Evolutionary conservation across 2,329 filamentous ascomycete species (phyloP).

Genomic region (Aspergillus calidoustus): DNA sequence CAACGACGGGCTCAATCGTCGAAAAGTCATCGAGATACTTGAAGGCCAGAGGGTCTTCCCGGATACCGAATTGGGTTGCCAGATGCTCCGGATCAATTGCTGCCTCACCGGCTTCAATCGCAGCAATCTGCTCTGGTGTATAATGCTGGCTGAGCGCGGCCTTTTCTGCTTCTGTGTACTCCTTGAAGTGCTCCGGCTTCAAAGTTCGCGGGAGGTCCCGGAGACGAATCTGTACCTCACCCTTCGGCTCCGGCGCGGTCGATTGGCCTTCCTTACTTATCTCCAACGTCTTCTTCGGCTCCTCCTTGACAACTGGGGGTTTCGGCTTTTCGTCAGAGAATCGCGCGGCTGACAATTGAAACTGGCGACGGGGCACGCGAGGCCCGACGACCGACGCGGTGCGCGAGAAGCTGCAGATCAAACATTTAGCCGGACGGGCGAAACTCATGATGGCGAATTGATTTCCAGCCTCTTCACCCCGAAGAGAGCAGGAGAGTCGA

Average conservation of each 20-base stretch:
- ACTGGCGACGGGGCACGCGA: conserved; percentile 53
- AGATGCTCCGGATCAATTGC: conserved; percentile 77
- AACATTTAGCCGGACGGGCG: conserved; percentile 54
- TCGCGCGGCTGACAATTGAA: conserved; percentile 50
- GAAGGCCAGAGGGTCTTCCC: conserved; percentile 72
- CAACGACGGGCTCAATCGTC: conserved; percentile 74
- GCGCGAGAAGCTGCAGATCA: conserved; percentile 55
- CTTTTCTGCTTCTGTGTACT: conserved; percentile 71
- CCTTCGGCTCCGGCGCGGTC: conserved; percentile 11
- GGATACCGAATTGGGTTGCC: conserved; percentile 70
- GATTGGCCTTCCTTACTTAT: conserved; percentile 28
- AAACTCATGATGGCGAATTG: conserved; percentile 51
- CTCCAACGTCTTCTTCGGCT: neutral
- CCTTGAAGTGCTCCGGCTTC: conserved; percentile 47
- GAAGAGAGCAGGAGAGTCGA: conserved; percentile 20
- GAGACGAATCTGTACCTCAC: neutral
- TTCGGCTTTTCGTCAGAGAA: conserved; percentile 46
- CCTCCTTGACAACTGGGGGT: conserved; percentile 43
- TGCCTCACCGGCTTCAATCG: conserved; percentile 79
- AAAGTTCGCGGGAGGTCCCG: conserved; percentile 2
- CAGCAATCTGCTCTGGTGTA: conserved; percentile 78
- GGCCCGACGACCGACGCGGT: conserved; percentile 40
- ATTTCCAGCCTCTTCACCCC: conserved; percentile 38
- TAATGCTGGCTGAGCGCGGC: conserved; percentile 68
- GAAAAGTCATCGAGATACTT: conserved; percentile 84